These are phyloP conservation scores for Botryotinia convoluta DNA, from an alignment of 2,329 filamentous ascomycete species.

Conservation along the genomic window DNA sequence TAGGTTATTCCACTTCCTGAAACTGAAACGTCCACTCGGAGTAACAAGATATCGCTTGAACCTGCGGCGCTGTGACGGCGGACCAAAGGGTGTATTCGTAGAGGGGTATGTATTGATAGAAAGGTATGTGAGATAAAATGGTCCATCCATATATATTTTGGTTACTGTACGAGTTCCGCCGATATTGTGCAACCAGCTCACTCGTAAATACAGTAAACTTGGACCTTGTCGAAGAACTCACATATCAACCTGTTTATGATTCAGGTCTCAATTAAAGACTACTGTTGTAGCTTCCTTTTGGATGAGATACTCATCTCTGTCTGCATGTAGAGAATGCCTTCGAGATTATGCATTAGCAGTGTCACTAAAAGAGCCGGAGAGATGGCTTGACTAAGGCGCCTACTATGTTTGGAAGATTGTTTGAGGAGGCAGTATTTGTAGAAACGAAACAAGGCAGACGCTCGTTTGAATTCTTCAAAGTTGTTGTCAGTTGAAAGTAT, in stretches of 20 bases:
- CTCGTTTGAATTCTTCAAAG: neutral
- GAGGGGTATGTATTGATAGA: neutral
- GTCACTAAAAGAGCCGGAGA: neutral
- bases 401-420: neutral
- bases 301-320: neutral
- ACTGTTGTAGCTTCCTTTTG: neutral
- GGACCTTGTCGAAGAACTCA: neutral
- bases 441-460: neutral
- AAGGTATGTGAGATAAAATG: neutral
- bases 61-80: neutral
- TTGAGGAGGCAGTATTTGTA: neutral
- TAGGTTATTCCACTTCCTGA: neutral
- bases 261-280: neutral
- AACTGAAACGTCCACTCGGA: neutral
- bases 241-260: no score
- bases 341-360: no score
- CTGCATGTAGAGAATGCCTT: neutral
- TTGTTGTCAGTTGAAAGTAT: neutral
- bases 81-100: neutral
- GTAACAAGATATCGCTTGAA: neutral
- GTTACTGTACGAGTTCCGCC: neutral
- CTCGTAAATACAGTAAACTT: neutral
- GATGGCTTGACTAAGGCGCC: neutral
- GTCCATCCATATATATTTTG: neutral
- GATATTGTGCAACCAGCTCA: neutral